A percentile compares a stretch with the other conserved stretches of the same genome.
phyloP scores from a whole-genome alignment of 257 asterid genomes.

The Nicotiana benthamiana region DNA sequence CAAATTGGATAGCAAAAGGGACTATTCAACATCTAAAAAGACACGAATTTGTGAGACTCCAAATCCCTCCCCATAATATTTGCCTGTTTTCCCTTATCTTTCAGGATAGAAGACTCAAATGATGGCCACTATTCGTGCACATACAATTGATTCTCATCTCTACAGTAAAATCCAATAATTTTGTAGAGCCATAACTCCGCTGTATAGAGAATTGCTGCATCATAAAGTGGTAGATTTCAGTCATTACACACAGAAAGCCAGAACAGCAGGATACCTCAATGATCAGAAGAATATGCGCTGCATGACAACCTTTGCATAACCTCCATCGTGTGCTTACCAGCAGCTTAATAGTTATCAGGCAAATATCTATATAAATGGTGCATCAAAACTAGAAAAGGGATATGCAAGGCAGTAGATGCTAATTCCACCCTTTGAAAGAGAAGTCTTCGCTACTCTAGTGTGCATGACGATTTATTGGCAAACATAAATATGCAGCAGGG shows the following conservation, averaged over 20 bases:
- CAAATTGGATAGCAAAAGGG: conserved; percentile 29
- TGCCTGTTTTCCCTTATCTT: conserved; percentile 40
- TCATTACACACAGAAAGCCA: background rate
- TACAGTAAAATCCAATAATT: background rate
- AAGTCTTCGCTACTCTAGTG: background rate
- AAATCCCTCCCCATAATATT: conserved; percentile 30
- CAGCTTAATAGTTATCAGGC: background rate
- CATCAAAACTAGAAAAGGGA: background rate
- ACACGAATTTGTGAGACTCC: conserved; percentile 30
- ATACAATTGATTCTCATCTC: background rate
- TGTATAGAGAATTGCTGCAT: background rate
- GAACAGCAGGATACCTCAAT: background rate
- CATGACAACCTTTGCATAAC: background rate
- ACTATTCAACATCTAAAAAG: conserved; percentile 26
- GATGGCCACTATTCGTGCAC: conserved; percentile 12
- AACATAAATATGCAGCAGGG: background rate
- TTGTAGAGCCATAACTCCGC: background rate
- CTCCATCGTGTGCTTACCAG: background rate
- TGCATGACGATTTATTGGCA: background rate
- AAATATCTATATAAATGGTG: background rate
- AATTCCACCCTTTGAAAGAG: background rate
- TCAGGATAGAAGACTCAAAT: conserved; percentile 22
- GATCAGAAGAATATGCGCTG: background rate
- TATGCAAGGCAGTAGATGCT: no score
- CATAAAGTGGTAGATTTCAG: background rate